Evolutionary conservation across 2,329 filamentous ascomycete species (phyloP).

Genomic region (Trichoderma simmonsii): DNA sequence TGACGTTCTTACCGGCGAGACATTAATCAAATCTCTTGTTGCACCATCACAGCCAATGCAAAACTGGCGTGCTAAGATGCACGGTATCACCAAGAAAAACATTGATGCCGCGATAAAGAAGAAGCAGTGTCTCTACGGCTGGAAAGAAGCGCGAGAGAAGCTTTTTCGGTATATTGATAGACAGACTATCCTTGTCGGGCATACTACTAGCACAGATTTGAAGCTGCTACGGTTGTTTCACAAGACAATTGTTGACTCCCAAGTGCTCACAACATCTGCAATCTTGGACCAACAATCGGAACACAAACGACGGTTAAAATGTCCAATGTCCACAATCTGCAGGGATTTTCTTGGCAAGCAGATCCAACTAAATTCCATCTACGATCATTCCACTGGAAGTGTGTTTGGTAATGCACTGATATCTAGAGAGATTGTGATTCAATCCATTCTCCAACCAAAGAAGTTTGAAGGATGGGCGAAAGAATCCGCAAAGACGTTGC

Average conservation of each 20-base stretch:
- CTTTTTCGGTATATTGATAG: neutral
- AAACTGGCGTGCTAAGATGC: neutral
- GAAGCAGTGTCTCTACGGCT: neutral
- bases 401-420: neutral
- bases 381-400: accelerated
- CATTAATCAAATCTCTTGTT: neutral
- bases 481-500: no score
- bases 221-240: neutral
- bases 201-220: neutral
- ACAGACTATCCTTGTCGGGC: neutral
- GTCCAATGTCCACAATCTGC: neutral
- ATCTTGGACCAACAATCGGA: neutral
- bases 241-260: neutral
- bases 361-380: no score
- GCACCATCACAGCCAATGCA: neutral
- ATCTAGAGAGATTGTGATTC: neutral
- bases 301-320: neutral
- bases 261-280: neutral
- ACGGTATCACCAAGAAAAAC: neutral
- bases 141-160: neutral
- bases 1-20: neutral
- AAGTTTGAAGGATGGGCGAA: neutral
- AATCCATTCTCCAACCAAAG: neutral
- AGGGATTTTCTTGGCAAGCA: neutral
- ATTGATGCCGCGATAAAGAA: neutral